Base-by-base conservation (phyloP, 2,329 filamentous ascomycete genomes). In the Aspergillus ruber region DNA sequence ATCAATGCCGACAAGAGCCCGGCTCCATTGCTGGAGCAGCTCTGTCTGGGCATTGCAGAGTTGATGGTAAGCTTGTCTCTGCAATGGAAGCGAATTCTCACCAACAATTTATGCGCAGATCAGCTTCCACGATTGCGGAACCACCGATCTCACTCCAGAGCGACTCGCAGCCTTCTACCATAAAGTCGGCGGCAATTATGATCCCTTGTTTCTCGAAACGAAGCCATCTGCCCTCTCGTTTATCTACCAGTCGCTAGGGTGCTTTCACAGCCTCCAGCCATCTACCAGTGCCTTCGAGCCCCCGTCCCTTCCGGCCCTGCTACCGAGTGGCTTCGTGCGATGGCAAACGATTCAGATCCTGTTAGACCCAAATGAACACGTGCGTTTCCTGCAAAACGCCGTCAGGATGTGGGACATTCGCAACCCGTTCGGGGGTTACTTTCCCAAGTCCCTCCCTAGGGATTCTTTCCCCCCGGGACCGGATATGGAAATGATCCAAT, bases 291-390 rank as follows among this genome's bases (percentile, higher is more conserved):
- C 88, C 53, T 96, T 87, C 64, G 79, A 79, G 3, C 75, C 83
- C 0, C 93, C 91, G 0, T 83, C 80, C 0, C 79, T 96, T 38
- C 93, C 93, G 0, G 88, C 90, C 12, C 73, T 98, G 47, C 94
- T 91, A 32, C 76, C 79, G 0, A 81, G 82, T 60, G 93, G 93
- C 36, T 98, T 95, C 66, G 87, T 91, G 39, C 84, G 88, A 65
- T 98, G 91, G 91, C 86, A 95, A 72, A 89, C 88, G 0, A 86
- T 97, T 47, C 89, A 97, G 70, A 79, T 95, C 18, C 74, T 97
- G 32, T 79, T 97, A 1, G 87, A 84, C 1, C 93, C 93, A 0
- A 85, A 93, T 56, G 88, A 94, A 59, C 90, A 97, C 70, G 86
- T 90, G 1, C 82, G 82, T 0, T 91, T 90, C 58, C 68, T 98